These are phyloP conservation scores for Aspergillus felis DNA, from an alignment of 2,329 filamentous ascomycete genomes.

Conservation along the genomic window DNA sequence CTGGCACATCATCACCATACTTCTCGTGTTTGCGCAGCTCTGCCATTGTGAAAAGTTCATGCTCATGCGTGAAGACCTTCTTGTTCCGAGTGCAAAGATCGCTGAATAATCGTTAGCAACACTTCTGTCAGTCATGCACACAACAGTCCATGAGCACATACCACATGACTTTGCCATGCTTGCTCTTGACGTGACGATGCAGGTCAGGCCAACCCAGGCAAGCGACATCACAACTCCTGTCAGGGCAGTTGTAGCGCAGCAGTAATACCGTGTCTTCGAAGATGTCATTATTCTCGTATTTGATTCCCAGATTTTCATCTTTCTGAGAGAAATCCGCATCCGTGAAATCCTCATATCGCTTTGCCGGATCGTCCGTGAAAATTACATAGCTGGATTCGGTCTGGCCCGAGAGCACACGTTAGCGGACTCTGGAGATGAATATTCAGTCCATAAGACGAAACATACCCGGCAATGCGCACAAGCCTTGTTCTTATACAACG, in stretches of 20 bases:
- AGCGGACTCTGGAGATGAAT: neutral
- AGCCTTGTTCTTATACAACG: constrained; percentile 91
- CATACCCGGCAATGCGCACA: constrained; percentile 92
- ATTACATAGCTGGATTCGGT: constrained; percentile 65
- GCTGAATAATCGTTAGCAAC: constrained; percentile 35
- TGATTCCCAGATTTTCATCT: constrained; percentile 85
- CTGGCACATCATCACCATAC: constrained; percentile 84
- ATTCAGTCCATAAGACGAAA: neutral
- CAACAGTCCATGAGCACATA: constrained; percentile 32
- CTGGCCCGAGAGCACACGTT: constrained; percentile 19
- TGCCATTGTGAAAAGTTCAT: constrained; percentile 79
- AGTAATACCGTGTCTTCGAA: constrained; percentile 86
- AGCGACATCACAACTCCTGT: constrained; percentile 76
- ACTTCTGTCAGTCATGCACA: neutral
- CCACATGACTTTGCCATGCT: constrained; percentile 84
- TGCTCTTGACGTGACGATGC: constrained; percentile 74
- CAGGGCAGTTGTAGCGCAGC: constrained; percentile 91
- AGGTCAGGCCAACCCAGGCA: constrained; percentile 77
- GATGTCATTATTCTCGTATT: constrained; percentile 83
- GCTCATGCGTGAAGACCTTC: constrained; percentile 97
- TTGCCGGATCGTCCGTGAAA: constrained; percentile 80
- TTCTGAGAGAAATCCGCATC: constrained; percentile 68
- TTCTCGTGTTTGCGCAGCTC: constrained; percentile 85
- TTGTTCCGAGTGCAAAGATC: constrained; percentile 91
- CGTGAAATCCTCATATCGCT: constrained; percentile 80